Percentiles rank a stretch among this genome's conserved stretches.
Conservation (phyloP, 2,329 filamentous ascomycete genomes). For the Epichloe baconii region DNA sequence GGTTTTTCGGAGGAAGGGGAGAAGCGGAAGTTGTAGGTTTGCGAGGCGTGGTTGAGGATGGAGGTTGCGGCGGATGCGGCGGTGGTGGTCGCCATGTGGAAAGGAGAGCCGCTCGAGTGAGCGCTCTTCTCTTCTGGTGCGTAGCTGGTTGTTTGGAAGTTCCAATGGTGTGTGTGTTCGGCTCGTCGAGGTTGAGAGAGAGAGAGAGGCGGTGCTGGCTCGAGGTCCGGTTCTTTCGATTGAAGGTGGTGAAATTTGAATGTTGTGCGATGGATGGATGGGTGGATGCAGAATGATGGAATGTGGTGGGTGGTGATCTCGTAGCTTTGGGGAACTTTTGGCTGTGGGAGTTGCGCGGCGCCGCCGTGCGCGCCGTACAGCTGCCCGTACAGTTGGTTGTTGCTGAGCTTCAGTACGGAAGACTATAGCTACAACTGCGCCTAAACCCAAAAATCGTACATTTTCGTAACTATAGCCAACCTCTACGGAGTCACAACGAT, state of each 20-base stretch:
- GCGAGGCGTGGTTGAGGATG: constrained; percentile 44
- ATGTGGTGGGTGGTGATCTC: too few species aligned
- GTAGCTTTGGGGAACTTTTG: too few species aligned
- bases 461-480: too few species aligned
- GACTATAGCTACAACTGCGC: too few species aligned
- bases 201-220: neutral
- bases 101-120: neutral
- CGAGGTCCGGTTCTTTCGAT: neutral
- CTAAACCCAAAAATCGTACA: too few species aligned
- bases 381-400: too few species aligned
- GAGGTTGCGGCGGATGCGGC: constrained; percentile 16
- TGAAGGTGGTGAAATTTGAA: neutral
- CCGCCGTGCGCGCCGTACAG: too few species aligned
- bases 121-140: neutral
- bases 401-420: too few species aligned
- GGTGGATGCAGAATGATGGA: neutral
- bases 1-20: constrained; percentile 71
- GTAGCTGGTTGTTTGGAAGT: neutral
- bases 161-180: too few species aligned
- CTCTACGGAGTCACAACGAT: too few species aligned
- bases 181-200: neutral
- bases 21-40: constrained; percentile 65
- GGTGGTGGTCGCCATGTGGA: constrained; percentile 17
- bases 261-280: neutral
- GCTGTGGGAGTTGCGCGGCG: neutral